Evolutionary conservation across 1,284 basidiomycete genomes (phyloP), one percentile per base, ranked within the genome.

Genomic region (Papiliotrema nemorosa): DNA sequence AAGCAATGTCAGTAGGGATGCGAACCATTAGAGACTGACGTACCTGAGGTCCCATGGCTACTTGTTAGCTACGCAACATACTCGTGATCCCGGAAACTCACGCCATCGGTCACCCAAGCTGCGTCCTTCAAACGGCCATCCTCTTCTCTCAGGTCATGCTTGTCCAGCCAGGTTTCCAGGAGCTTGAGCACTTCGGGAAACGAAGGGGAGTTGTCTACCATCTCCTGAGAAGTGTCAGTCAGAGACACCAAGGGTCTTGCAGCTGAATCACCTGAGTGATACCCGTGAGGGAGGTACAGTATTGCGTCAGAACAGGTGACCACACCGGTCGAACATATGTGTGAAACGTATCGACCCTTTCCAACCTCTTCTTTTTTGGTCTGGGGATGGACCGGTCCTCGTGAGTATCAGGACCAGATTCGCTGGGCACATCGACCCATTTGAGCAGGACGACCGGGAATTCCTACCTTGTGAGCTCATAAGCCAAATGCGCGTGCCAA

Each of bases 281-380:
- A 14, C 92, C 91, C 5, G 94, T 98, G 44, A 98, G 78, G 29
- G 82, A 73, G 3, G 79, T 88, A 72, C 93, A 97, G 69, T 96
- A 98, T 18, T 81, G 75, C 16, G 87, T 86, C 9, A 98, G 79
- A 42, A 73, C 77, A 0, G 92, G 91, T 42, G 81, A 78, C 88
- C 90, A 97, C 2, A 84, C 86, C 5, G 94, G 94, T 62, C 80
- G 82, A 38, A 97, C 90, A 69, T 88, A 96, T 56, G 83, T 85
- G 57, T 88, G 85, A 76, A 93, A 97, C 65, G 88, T 86, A 62
- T 84, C 70, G 21, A 68, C 52, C 24, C 56, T 62, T 49, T 48
- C 55, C 39, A 62, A 56, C 40, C 47, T 54, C 24, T 45, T 56
- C 20, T 13, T 27, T 18, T 31, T 31, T 31, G 29, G 29, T 31